Evolutionary conservation across 2,329 filamentous ascomycete species (phyloP).

Genomic region (Penicillium psychrosexuale): DNA sequence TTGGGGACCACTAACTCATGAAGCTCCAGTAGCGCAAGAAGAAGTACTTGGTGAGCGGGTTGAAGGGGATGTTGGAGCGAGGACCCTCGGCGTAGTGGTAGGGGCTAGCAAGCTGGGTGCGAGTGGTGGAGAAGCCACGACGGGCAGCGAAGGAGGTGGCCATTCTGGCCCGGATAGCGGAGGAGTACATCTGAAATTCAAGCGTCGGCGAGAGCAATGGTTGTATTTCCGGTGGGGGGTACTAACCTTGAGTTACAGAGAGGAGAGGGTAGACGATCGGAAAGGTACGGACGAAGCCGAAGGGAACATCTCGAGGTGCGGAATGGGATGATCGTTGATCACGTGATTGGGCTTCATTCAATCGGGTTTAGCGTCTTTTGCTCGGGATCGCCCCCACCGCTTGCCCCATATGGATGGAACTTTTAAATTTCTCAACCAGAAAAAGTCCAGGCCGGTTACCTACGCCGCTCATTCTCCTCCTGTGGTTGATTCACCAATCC

Average conservation of each 20-base stretch:
- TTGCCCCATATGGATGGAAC: conserved; percentile 25
- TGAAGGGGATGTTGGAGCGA: conserved; percentile 94
- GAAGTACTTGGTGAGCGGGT: conserved; percentile 87
- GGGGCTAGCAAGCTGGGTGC: conserved; percentile 77
- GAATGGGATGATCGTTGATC: conserved; percentile 19
- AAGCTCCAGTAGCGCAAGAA: conserved; percentile 77
- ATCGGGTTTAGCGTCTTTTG: not conserved
- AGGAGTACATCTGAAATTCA: conserved; percentile 67
- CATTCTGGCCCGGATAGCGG: conserved; percentile 60
- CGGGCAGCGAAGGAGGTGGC: conserved; percentile 69
- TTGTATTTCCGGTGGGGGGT: conserved; percentile 7
- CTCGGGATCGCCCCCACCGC: conserved; percentile 20
- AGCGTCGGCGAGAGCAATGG: conserved; percentile 36
- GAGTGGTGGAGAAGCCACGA: conserved; percentile 92
- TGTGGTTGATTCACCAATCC: conserved; percentile 14
- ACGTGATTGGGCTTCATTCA: conserved; percentile 7
- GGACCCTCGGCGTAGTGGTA: conserved; percentile 99
- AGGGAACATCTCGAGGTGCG: conserved; percentile 24
- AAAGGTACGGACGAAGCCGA: conserved; percentile 22
- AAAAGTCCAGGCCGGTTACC: conserved; percentile 19
- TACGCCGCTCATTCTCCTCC: conserved; percentile 13
- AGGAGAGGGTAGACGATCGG: conserved; percentile 25
- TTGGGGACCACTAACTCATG: conserved; percentile 55
- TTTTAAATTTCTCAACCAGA: conserved; percentile 35
- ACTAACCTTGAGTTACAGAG: conserved; percentile 34